Evolutionary conservation across 1,284 basidiomycete genomes (phyloP).

Genomic region (Ustilago cynodontis): DNA sequence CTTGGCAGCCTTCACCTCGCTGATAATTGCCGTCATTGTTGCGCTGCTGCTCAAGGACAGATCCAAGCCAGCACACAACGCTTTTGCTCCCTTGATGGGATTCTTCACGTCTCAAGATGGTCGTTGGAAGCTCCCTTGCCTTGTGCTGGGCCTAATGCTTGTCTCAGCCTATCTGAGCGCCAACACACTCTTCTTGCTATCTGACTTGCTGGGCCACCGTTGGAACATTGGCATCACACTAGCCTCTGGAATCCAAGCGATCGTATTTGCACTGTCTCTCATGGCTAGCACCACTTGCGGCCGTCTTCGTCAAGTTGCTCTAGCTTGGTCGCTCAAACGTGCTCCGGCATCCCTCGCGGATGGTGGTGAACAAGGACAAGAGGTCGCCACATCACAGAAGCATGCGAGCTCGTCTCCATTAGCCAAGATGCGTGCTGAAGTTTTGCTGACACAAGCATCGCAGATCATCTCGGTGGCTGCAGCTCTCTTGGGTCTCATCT

Average conservation of each 20-base stretch:
- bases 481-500: slow-evolving; percentile 6
- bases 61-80: slow-evolving; percentile 19
- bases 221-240: slow-evolving; percentile 20
- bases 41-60: slow-evolving; percentile 8
- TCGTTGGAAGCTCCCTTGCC: slow-evolving; percentile 15
- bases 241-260: slow-evolving; percentile 17
- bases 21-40: slow-evolving; percentile 4
- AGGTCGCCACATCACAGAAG: neutral
- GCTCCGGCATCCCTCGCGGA: neutral
- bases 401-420: neutral
- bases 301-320: slow-evolving; percentile 1
- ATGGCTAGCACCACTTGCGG: slow-evolving; percentile 14
- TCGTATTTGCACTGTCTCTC: slow-evolving; percentile 19
- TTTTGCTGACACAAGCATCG: slow-evolving; percentile 11
- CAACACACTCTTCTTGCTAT: slow-evolving; percentile 13
- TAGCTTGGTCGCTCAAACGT: neutral
- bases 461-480: slow-evolving; percentile 11
- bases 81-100: slow-evolving; percentile 11
- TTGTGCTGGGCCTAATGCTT: slow-evolving; percentile 14
- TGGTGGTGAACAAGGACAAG: neutral
- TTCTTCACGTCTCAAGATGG: slow-evolving; percentile 8
- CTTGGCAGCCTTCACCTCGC: slow-evolving; percentile 12
- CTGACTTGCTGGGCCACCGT: slow-evolving; percentile 17
- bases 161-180: slow-evolving; percentile 22
- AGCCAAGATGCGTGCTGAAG: slow-evolving; percentile 12